Base-by-base conservation (phyloP, 306 rosid genomes). In the Delonix regia region DNA sequence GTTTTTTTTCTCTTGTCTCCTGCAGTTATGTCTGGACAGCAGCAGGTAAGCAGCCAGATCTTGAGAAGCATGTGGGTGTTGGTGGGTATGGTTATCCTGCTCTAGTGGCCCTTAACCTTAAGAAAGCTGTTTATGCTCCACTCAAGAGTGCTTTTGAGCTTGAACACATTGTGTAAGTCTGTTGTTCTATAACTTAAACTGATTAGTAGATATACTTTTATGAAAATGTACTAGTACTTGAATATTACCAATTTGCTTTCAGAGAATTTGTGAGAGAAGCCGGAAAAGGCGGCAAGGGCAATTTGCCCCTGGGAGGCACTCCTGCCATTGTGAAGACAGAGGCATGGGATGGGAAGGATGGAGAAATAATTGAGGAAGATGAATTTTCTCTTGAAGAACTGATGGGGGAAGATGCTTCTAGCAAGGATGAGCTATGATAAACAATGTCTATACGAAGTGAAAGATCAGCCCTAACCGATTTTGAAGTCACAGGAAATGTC, bases 81-180 rank as follows among this genome's bases (percentile, higher is more conserved):
- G 99, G 99, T 42, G 99, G 99, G 49, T 96, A 96, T 74, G 99
- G 99, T 66, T 96, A 96, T 85, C 99, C 99, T 4, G 99, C 99
- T 60, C 81, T 96, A 70, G 99, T 96, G 27, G 99, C 99, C 63
- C 80, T 96, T 36, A 96, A 96, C 81, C 61, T 84, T 57, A 96
- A 96, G 90, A 96, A 93, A 80, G 91, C 84, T 48, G 99, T 85
- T 74, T 96, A 93, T 75, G 96, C 99, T 28, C 99, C 99, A 21
- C 98, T 96, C 57, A 96, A 96, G 87, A 96, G 97, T 67, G 99
- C 99, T 27, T 96, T 89, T 69, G 97, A 91, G 85, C 92, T 90
- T 30, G 96, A 93, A 0, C 98, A 96, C 7, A 80, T 96, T 36
- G 80, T 72, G 99, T 93, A 87, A 93, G 96, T 83, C 1, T 75